Conservation (phyloP, 2,329 filamentous ascomycete species). For the Alternaria postmessia region DNA sequence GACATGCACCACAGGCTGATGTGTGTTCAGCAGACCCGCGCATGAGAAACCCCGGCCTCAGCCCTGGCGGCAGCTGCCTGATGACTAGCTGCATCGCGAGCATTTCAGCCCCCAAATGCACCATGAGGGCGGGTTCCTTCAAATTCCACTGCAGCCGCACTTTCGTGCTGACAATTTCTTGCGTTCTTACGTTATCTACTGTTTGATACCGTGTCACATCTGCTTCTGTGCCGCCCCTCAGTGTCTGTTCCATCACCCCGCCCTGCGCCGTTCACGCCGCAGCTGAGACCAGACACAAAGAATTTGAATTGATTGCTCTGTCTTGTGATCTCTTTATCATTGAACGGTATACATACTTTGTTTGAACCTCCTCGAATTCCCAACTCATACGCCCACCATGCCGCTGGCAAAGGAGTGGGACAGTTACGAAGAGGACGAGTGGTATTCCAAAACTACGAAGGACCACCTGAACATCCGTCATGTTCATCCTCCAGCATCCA, state of each 20-base stretch:
- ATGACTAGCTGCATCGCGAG: conserved; percentile 41
- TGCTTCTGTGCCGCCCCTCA: conserved; percentile 33
- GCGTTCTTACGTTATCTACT: conserved; percentile 26
- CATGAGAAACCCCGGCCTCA: conserved; percentile 26
- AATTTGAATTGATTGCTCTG: conserved; percentile 22
- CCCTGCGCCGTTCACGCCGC: conserved; percentile 24
- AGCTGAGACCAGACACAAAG: conserved; percentile 18
- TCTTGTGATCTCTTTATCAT: conserved; percentile 1
- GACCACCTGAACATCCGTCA: conserved; percentile 41
- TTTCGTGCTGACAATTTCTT: conserved; percentile 21
- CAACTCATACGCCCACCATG: conserved; percentile 25
- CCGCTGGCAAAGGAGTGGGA: conserved; percentile 38
- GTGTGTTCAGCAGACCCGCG: conserved; percentile 33
- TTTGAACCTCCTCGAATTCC: neutral
- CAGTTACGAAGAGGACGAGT: conserved; percentile 44
- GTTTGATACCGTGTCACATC: conserved; percentile 30
- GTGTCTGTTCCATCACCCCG: conserved; percentile 25
- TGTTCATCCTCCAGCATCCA: conserved; percentile 28
- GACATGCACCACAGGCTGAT: conserved; percentile 10
- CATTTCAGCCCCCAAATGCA: conserved; percentile 35
- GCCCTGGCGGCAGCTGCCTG: conserved; percentile 37
- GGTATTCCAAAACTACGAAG: conserved; percentile 24
- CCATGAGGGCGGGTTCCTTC: conserved; percentile 25
- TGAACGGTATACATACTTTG: neutral
- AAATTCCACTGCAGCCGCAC: conserved; percentile 30